phyloP scores from a whole-genome alignment of 2,329 filamentous ascomycete genomes.

The Pyricularia pennisetigena region DNA sequence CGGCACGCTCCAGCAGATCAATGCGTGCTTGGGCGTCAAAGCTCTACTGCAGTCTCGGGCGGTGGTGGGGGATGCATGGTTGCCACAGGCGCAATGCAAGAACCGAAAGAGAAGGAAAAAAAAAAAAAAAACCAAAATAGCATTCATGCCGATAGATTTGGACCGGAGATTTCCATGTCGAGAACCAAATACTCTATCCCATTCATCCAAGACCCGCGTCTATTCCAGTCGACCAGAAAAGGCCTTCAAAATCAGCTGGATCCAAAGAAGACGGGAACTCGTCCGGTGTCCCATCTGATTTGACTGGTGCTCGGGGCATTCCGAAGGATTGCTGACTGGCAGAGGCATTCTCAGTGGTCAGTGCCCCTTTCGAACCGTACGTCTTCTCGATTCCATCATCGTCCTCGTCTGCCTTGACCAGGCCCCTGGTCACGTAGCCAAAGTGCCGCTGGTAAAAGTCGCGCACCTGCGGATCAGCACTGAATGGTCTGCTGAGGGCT shows the following conservation, averaged over 20 bases:
- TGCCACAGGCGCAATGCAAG: neutral
- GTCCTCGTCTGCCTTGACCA: neutral
- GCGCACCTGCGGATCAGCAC: constrained; percentile 23
- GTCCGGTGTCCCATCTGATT: neutral
- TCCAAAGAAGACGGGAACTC: neutral
- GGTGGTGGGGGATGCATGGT: neutral
- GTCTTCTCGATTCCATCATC: neutral
- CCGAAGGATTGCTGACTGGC: neutral
- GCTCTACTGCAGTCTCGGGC: neutral
- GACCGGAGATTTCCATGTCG: neutral
- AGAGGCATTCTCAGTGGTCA: neutral
- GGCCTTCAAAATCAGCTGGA: neutral
- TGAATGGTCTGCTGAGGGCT: constrained; percentile 17
- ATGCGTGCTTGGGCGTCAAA: neutral
- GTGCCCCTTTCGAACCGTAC: neutral
- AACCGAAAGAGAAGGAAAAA: no score
- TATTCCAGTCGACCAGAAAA: neutral
- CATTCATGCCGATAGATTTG: neutral
- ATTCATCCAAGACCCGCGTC: neutral
- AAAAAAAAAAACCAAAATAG: neutral
- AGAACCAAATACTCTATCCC: neutral
- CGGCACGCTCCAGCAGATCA: neutral
- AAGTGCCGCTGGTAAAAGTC: constrained; percentile 24
- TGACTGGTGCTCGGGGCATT: neutral
- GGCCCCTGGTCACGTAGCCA: neutral